Conservation (phyloP, 306 rosid species). For the Trifolium pratense region DNA sequence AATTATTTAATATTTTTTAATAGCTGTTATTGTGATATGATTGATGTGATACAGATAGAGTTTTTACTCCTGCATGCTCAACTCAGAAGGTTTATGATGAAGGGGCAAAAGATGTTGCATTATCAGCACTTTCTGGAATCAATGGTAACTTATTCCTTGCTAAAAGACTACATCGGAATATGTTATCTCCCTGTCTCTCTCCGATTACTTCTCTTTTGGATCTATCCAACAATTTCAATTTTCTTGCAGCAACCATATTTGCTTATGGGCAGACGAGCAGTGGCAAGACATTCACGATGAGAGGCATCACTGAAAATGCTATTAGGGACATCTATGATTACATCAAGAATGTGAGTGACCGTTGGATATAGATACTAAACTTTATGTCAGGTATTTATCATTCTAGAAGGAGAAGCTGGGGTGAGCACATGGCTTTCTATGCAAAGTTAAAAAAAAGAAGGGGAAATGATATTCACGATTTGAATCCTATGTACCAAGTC, state of each 20-base stretch:
- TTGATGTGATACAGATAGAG: constrained; percentile 42
- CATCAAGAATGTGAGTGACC: constrained; percentile 46
- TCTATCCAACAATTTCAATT: constrained; percentile 1
- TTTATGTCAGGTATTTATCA: constrained; percentile 9
- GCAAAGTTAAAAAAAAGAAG: neutral
- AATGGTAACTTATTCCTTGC: constrained; percentile 42
- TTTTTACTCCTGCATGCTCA: constrained; percentile 47
- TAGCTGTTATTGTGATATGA: neutral
- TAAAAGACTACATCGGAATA: neutral
- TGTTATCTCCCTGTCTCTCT: neutral
- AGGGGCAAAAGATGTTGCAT: constrained; percentile 52
- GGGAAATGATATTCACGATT: constrained; percentile 7
- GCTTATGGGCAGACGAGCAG: constrained; percentile 60
- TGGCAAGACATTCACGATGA: constrained; percentile 60
- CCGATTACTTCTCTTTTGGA: neutral
- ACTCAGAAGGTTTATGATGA: constrained; percentile 52
- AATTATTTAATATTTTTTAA: neutral
- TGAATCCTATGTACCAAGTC: constrained; percentile 1
- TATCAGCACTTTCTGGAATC: constrained; percentile 54
- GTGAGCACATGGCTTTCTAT: neutral
- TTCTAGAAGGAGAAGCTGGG: neutral
- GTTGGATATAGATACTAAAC: constrained; percentile 8
- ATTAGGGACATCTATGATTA: constrained; percentile 50
- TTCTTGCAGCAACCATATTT: constrained; percentile 52
- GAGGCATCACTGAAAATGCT: constrained; percentile 54